Evolutionary conservation across 2,329 filamentous ascomycete species (phyloP), one percentile per base, ranked within the genome.

Genomic region (Alternaria sp.): DNA sequence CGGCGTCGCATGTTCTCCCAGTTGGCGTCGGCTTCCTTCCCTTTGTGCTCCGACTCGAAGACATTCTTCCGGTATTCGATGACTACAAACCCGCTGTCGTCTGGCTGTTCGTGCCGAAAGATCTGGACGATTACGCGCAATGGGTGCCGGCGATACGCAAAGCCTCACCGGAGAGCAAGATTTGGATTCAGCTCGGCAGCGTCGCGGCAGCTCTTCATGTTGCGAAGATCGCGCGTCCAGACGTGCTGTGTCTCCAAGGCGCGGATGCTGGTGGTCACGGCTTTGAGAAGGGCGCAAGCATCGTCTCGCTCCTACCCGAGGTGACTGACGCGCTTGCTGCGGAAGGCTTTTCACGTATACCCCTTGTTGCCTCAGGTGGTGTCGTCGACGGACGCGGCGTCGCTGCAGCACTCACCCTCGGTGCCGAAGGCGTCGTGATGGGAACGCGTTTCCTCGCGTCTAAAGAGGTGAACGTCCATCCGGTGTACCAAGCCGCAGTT

Each of bases 261-360:
- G 81, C 83, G 4, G 89, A 91, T 74, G 89, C 89, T 0, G 89
- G 88, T 2, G 89, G 89, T 0, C 89, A 91, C 71, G 88, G 89
- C 56, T 87, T 86, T 57, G 82, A 84, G 5, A 80, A 81, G 23
- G 86, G 86, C 3, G 84, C 85, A 1, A 84, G 88, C 4, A 80
- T 90, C 11, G 77, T 90, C 15, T 83, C 84, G 3, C 76, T 91
- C 6, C 74, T 91, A 20, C 87, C 88, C 0, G 88, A 91, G 77
- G 82, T 87, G 5, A 79, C 79, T 50, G 83, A 84, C 64, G 80
- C 86, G 55, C 69, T 90, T 18, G 63, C 68, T 0, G 77, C 71
- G 5, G 75, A 71, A 23, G 75, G 75, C 0, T 59, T 71, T 3
- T 64, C 56, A 1, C 21, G 70, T 1, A 66, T 77, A 2, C 53